phyloP scores from a whole-genome alignment of 2,329 filamentous ascomycete genomes.

The Penicillium decumbens region DNA sequence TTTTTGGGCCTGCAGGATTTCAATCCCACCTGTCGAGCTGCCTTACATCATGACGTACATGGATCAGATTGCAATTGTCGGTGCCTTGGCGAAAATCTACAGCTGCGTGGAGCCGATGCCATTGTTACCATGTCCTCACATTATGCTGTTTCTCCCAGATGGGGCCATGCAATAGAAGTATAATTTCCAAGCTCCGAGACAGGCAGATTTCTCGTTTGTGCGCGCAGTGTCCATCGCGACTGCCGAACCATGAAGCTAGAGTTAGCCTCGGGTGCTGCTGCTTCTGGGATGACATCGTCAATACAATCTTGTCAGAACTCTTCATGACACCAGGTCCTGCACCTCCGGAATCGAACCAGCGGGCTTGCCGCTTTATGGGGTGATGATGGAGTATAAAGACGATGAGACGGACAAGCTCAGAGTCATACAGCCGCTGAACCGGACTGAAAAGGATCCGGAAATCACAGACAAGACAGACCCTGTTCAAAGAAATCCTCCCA shows the following conservation, averaged over 20 bases:
- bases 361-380: constrained; percentile 4
- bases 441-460: constrained; percentile 4
- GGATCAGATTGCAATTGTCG: constrained; percentile 18
- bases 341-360: background rate
- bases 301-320: constrained; percentile 1
- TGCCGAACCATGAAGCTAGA: constrained; percentile 15
- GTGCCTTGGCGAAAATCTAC: constrained; percentile 8
- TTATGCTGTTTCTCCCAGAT: background rate
- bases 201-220: background rate
- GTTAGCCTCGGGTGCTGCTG: background rate
- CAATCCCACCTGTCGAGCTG: constrained; percentile 18
- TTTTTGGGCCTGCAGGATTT: constrained; percentile 5
- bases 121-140: background rate
- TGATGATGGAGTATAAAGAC: constrained; percentile 14
- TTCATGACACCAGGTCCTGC: constrained; percentile 9
- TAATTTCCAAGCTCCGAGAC: background rate
- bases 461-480: constrained; percentile 5
- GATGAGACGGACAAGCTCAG: constrained; percentile 1
- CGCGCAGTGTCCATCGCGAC: constrained; percentile 7
- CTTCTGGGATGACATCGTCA: constrained; percentile 4
- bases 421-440: background rate
- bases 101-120: constrained; percentile 9
- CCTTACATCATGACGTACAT: constrained; percentile 22
- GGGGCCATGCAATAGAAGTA: background rate
- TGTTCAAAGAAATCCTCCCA: constrained; percentile 4